Percentiles rank a stretch among this genome's conserved stretches.
Conservation (phyloP, 768 basidiomycete genomes). For the Mycena pura region DNA sequence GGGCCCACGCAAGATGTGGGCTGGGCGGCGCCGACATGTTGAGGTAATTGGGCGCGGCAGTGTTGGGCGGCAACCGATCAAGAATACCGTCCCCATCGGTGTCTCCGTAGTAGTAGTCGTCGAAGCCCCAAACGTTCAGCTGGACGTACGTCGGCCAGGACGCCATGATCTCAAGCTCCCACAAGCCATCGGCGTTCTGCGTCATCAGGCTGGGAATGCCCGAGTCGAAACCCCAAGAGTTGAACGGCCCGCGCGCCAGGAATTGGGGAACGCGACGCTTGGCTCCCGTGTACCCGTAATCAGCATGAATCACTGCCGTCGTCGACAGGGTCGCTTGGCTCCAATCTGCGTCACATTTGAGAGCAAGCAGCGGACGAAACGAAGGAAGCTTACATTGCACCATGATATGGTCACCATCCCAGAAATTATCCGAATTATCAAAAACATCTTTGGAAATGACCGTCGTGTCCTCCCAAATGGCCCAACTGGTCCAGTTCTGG, state of each 20-base stretch:
- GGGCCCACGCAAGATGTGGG: conserved; percentile 88
- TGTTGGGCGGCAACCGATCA: conserved; percentile 91
- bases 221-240: conserved; percentile 89
- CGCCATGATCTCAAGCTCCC: conserved; percentile 91
- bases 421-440: conserved; percentile 59
- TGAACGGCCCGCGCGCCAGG: conserved; percentile 88
- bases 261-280: conserved; percentile 86
- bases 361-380: not conserved
- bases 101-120: conserved; percentile 94
- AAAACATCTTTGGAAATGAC: conserved; percentile 68
- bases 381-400: conserved; percentile 76
- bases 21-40: conserved; percentile 92
- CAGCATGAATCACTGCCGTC: conserved; percentile 78
- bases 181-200: conserved; percentile 66
- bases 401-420: conserved; percentile 86
- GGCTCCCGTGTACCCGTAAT: conserved; percentile 60
- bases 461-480: conserved; percentile 76
- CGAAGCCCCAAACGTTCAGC: conserved; percentile 89
- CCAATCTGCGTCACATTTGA: conserved; percentile 65
- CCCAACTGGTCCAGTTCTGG: conserved; percentile 83
- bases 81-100: conserved; percentile 85
- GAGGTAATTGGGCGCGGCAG: conserved; percentile 82
- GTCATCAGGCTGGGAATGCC: conserved; percentile 78
- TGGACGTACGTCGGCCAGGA: conserved; percentile 91
- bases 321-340: conserved; percentile 67